Evolutionary conservation across 2,329 filamentous ascomycete species (phyloP).

Genomic region (Talaromyces sp.): DNA sequence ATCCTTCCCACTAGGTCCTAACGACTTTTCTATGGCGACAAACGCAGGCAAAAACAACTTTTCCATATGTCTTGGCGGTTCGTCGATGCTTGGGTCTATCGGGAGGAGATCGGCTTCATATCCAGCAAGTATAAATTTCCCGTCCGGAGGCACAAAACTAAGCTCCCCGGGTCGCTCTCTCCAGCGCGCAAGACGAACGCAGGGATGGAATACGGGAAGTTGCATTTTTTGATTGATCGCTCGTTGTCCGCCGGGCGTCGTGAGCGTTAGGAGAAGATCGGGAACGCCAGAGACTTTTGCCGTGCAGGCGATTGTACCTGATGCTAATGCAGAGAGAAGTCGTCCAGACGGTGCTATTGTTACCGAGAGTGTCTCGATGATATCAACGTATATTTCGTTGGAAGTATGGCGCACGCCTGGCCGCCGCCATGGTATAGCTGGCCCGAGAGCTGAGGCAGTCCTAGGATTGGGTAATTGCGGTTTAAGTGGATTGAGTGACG

Average conservation of each 20-base stretch:
- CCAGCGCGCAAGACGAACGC: slow-evolving; percentile 87
- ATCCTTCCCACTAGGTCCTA: slow-evolving; percentile 72
- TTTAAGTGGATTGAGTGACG: slow-evolving; percentile 39
- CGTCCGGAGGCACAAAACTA: slow-evolving; percentile 95
- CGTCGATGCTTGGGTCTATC: slow-evolving; percentile 57
- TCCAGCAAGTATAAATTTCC: slow-evolving; percentile 85
- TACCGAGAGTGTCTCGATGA: slow-evolving; percentile 84
- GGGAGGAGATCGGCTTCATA: slow-evolving; percentile 92
- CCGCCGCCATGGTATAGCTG: slow-evolving; percentile 78
- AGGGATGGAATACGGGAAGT: slow-evolving; percentile 92
- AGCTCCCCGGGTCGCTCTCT: slow-evolving; percentile 82
- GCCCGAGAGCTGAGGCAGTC: slow-evolving; percentile 37
- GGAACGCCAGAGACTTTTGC: slow-evolving; percentile 92
- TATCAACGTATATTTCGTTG: slow-evolving; percentile 95
- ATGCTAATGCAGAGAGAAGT: slow-evolving; percentile 78
- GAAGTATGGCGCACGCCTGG: slow-evolving; percentile 92
- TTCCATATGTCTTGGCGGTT: slow-evolving; percentile 52
- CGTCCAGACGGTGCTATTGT: slow-evolving; percentile 87
- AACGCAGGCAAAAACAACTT: slow-evolving; percentile 77
- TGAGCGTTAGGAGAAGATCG: slow-evolving; percentile 78
- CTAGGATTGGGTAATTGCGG: slow-evolving; percentile 35
- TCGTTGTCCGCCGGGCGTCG: slow-evolving; percentile 75
- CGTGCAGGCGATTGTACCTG: slow-evolving; percentile 91
- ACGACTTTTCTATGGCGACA: slow-evolving; percentile 74
- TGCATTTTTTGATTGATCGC: slow-evolving; percentile 73